These are phyloP conservation scores for Bremia lactucae DNA, from an alignment of 352 stramenopile species.

Conservation along the genomic window DNA sequence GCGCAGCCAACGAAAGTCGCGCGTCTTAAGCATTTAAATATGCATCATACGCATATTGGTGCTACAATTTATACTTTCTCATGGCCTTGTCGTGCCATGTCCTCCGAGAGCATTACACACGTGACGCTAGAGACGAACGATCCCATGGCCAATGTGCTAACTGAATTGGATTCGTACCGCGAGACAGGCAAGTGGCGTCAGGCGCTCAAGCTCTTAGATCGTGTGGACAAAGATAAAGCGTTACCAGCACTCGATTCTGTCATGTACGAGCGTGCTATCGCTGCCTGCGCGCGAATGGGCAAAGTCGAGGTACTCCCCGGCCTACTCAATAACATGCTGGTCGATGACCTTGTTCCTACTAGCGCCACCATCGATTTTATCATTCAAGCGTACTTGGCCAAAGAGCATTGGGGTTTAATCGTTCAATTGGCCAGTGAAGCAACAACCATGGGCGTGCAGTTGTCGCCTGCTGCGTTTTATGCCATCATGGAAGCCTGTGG, in stretches of 20 bases:
- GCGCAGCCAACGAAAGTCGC: constrained; percentile 7
- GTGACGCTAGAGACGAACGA: constrained; percentile 9
- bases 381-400: constrained; percentile 65
- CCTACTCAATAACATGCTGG: constrained; percentile 67
- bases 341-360: constrained; percentile 54
- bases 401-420: constrained; percentile 53
- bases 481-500: constrained; percentile 65
- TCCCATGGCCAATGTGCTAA: constrained; percentile 17
- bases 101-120: constrained; percentile 6
- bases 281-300: constrained; percentile 63
- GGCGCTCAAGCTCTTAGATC: constrained; percentile 63
- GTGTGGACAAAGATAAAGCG: constrained; percentile 40
- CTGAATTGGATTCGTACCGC: constrained; percentile 36
- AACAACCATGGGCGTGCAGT: constrained; percentile 30
- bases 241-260: constrained; percentile 42
- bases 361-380: constrained; percentile 67
- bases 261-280: constrained; percentile 80
- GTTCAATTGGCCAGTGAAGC: constrained; percentile 35
- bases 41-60: constrained; percentile 7
- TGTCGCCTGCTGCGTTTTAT: constrained; percentile 63
- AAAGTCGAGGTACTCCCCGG: constrained; percentile 69
- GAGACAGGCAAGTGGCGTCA: constrained; percentile 64
- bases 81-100: constrained; percentile 13
- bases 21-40: constrained; percentile 10
- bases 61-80: background rate